Evolutionary conservation across 73 alveolate species (phyloP).

Genomic region (Symbiodinium pilosum): DNA sequence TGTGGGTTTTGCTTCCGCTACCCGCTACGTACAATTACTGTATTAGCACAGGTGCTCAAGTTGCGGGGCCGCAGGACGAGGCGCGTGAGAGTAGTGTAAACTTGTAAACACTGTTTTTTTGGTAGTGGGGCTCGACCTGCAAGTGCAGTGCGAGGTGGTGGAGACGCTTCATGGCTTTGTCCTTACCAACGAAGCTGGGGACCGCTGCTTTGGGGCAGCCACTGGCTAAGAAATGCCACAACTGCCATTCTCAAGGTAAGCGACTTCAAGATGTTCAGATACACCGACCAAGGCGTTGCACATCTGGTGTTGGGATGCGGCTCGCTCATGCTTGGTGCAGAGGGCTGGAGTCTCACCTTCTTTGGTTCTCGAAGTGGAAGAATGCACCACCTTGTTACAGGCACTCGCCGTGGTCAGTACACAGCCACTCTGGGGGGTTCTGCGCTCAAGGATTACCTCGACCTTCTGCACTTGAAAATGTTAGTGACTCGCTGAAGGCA

Average conservation of each 20-base stretch:
- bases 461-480: neutral
- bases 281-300: constrained; percentile 71
- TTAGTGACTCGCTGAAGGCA: no score
- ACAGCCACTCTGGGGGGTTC: constrained; percentile 75
- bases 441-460: neutral
- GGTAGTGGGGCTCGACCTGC: neutral
- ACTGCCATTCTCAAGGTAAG: no score
- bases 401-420: constrained; percentile 82
- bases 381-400: no score
- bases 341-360: constrained; percentile 10
- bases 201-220: constrained; percentile 84
- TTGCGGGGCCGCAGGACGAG: constrained; percentile 34
- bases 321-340: constrained; percentile 32
- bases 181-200: constrained; percentile 87
- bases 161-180: constrained; percentile 76
- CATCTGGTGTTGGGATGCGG: constrained; percentile 32
- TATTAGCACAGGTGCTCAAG: constrained; percentile 12
- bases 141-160: constrained; percentile 1
- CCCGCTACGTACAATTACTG: no score
- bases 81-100: neutral
- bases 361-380: neutral
- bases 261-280: neutral
- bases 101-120: neutral
- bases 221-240: constrained; percentile 6
- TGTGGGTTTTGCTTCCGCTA: neutral